These are phyloP conservation scores for Saccharum officinarum DNA, from an alignment of 176 grass and related monocot species.

Conservation along the genomic window DNA sequence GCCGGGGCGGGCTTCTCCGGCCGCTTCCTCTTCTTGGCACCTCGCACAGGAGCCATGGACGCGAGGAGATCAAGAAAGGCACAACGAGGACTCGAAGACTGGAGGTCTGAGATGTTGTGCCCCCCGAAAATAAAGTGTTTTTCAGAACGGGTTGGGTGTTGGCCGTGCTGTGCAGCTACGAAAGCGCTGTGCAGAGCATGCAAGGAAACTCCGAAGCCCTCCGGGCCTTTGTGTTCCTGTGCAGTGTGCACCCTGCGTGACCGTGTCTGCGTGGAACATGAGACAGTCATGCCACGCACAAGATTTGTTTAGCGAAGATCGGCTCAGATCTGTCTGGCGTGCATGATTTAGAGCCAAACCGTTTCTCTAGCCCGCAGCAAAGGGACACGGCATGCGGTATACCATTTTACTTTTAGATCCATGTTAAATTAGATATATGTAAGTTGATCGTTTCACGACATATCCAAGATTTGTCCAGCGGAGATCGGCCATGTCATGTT, in stretches of 20 bases:
- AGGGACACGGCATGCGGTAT: too few relatives aligned
- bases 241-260: neutral
- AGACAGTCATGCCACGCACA: neutral
- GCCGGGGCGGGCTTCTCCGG: conserved; percentile 20
- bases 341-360: neutral
- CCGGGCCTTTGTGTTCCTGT: neutral
- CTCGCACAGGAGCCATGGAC: conserved; percentile 54
- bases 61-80: conserved; percentile 33
- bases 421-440: too few relatives aligned
- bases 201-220: neutral
- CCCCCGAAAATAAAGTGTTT: conserved; percentile 21
- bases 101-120: conserved; percentile 23
- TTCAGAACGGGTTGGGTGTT: neutral
- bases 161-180: neutral
- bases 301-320: neutral
- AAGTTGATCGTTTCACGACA: too few relatives aligned
- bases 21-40: conserved; percentile 51
- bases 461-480: too few relatives aligned
- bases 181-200: conserved; percentile 17
- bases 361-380: neutral
- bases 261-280: neutral
- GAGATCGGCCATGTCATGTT: too few relatives aligned
- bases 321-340: neutral
- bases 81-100: conserved; percentile 24
- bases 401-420: too few relatives aligned